These are phyloP conservation scores for Pilaira anomala DNA, from an alignment of 192 early-diverging fungal genomes.

Conservation along the genomic window DNA sequence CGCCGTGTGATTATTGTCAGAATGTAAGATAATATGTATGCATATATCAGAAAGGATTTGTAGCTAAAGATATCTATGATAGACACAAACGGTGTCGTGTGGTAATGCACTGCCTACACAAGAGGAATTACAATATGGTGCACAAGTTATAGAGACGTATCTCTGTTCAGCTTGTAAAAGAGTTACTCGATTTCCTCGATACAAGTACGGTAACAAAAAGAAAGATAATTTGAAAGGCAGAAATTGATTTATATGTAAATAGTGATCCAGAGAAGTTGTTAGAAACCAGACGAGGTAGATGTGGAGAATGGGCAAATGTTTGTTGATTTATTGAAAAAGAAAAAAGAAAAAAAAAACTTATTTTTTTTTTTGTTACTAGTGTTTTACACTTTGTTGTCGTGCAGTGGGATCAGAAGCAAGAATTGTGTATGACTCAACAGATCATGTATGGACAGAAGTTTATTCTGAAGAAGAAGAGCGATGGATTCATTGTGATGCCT, in stretches of 20 bases:
- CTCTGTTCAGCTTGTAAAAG: conserved; percentile 35
- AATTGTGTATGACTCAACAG: conserved; percentile 47
- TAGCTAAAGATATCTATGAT: too few species aligned
- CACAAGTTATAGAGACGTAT: conserved; percentile 41
- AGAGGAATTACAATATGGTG: conserved; percentile 43
- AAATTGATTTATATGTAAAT: not conserved
- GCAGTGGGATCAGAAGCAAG: conserved; percentile 48
- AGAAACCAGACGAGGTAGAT: conserved; percentile 46
- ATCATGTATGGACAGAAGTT: conserved; percentile 58
- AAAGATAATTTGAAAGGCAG: not conserved
- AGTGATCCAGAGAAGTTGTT: conserved; percentile 43
- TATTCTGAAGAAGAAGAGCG: conserved; percentile 46
- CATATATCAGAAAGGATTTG: not conserved
- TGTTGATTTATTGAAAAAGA: not conserved
- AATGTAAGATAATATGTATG: not conserved
- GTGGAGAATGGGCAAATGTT: conserved; percentile 60
- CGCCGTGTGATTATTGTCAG: conserved; percentile 40
- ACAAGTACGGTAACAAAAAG: too few species aligned
- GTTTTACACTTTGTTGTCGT: conserved; percentile 50
- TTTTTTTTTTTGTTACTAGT: conserved; percentile 20
- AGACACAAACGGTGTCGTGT: conserved; percentile 12
- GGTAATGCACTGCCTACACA: conserved; percentile 24
- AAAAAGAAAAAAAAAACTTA: not conserved
- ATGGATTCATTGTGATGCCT: conserved; percentile 55
- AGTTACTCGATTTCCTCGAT: conserved; percentile 49